These are phyloP conservation scores for Xylaria palmicola DNA, from an alignment of 495 filamentous ascomycete genomes.

Conservation along the genomic window DNA sequence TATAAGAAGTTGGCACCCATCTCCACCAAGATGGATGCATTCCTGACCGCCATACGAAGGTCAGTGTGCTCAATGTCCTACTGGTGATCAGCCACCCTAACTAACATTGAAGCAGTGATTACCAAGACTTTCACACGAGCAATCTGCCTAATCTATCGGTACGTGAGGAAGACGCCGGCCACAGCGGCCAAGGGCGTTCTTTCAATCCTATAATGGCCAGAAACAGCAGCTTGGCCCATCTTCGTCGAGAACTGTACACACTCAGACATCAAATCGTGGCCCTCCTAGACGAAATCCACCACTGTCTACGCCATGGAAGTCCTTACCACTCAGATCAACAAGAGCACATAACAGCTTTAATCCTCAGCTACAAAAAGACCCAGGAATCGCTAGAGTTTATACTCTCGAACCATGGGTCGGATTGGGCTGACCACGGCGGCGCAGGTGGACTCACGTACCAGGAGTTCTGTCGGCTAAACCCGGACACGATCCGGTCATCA, in stretches of 20 bases:
- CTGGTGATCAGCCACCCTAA: not conserved
- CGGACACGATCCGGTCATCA: slow-evolving; percentile 17
- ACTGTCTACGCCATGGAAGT: not conserved
- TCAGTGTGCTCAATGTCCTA: not conserved
- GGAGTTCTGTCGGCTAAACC: slow-evolving; percentile 19
- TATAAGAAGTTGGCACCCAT: not conserved
- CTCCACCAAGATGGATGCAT: slow-evolving; percentile 15
- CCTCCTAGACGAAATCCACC: slow-evolving; percentile 2
- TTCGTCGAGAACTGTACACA: slow-evolving; percentile 17
- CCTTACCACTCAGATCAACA: not conserved
- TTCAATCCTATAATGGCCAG: not conserved
- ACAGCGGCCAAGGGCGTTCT: not conserved
- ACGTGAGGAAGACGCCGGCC: not conserved
- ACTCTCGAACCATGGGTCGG: slow-evolving; percentile 17
- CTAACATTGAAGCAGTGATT: slow-evolving; percentile 18
- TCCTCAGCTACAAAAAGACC: not conserved
- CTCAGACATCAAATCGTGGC: slow-evolving; percentile 21
- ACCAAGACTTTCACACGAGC: slow-evolving; percentile 12
- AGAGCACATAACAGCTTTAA: not conserved
- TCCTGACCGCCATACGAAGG: slow-evolving; percentile 18
- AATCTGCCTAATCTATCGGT: slow-evolving; percentile 5
- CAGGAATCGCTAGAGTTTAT: not conserved
- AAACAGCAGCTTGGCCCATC: slow-evolving; percentile 1
- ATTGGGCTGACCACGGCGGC: slow-evolving; percentile 17
- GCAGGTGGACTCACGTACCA: slow-evolving; percentile 12